phyloP scores from a whole-genome alignment of 202 grass and related monocot species.

The Zizania palustris region DNA sequence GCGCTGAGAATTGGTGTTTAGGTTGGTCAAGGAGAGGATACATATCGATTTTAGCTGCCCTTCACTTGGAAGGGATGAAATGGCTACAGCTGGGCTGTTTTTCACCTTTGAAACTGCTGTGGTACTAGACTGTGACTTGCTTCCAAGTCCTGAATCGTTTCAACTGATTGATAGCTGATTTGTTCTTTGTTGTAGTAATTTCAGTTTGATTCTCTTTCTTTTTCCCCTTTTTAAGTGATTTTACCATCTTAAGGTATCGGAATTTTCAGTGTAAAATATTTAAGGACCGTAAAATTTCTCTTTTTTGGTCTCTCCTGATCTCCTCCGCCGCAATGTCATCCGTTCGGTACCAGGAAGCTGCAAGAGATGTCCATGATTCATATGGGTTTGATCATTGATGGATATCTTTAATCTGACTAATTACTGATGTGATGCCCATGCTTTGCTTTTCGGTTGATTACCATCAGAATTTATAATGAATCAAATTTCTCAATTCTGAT shows the following conservation, averaged over 20 bases:
- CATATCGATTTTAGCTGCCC: slow-evolving; percentile 13
- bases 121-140: background rate
- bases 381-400: too few species aligned
- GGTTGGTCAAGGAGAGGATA: slow-evolving; percentile 20
- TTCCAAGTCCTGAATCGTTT: background rate
- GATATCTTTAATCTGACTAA: too few species aligned
- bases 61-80: background rate
- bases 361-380: too few species aligned
- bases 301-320: too few species aligned
- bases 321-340: too few species aligned
- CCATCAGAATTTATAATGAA: background rate
- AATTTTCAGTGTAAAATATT: background rate
- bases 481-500: background rate
- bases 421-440: too few species aligned
- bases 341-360: too few species aligned
- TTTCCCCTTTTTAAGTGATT: background rate
- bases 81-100: background rate
- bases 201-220: background rate
- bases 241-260: background rate
- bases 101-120: background rate
- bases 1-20: slow-evolving; percentile 16
- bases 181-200: background rate
- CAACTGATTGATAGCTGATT: background rate
- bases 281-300: too few species aligned
- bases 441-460: too few species aligned